phyloP scores from a whole-genome alignment of 2,329 filamentous ascomycete species.

The Aspergillus glaucus region DNA sequence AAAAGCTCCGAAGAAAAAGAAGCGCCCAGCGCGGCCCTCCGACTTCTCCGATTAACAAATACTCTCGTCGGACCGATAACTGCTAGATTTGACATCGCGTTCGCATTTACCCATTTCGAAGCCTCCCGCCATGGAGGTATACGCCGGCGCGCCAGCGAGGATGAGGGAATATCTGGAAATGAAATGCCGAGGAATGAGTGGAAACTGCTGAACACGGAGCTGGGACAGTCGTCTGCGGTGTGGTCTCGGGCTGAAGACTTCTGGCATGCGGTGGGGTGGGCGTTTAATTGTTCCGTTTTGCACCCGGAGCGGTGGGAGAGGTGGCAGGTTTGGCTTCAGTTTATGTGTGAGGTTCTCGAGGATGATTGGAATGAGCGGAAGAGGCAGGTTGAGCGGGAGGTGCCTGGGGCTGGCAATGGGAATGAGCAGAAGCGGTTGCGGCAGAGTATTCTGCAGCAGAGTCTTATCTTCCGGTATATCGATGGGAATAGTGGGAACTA shows the following conservation, averaged over 20 bases:
- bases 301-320: conserved; percentile 69
- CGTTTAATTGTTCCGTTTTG: conserved; percentile 76
- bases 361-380: conserved; percentile 38
- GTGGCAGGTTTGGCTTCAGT: conserved; percentile 75
- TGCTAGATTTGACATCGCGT: conserved; percentile 64
- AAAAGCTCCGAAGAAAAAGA: conserved; percentile 54
- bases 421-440: conserved; percentile 6
- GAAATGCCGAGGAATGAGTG: conserved; percentile 34
- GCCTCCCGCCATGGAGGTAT: conserved; percentile 26
- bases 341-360: conserved; percentile 51
- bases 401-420: background rate
- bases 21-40: conserved; percentile 60
- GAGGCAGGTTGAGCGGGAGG: conserved; percentile 12
- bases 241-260: conserved; percentile 78
- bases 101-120: conserved; percentile 53
- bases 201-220: conserved; percentile 50
- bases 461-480: conserved; percentile 41
- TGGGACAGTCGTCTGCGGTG: conserved; percentile 60
- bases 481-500: conserved; percentile 20
- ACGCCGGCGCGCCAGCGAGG: conserved; percentile 19
- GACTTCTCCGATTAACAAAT: conserved; percentile 64
- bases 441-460: conserved; percentile 25
- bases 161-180: conserved; percentile 18
- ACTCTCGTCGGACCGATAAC: conserved; percentile 62
- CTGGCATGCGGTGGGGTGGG: conserved; percentile 85